Conservation (phyloP, 139 green algal species). For the Tetratostichococcus sp. region DNA sequence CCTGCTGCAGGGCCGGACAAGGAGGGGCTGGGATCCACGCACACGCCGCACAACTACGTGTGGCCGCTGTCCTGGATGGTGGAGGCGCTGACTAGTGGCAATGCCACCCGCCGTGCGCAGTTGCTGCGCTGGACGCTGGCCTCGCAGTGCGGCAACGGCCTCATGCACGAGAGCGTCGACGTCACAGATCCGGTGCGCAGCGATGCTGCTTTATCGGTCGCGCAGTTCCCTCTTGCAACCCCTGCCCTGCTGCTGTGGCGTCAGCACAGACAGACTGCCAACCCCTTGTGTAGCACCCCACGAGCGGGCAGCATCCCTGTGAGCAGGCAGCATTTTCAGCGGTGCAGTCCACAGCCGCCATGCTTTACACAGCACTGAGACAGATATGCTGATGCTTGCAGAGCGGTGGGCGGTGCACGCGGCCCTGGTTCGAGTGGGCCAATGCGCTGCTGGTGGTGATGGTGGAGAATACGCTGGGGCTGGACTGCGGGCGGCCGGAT, state of each 20-base stretch:
- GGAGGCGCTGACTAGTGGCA: constrained; percentile 4
- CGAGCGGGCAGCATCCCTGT: no score
- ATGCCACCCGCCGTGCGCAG: constrained; percentile 25
- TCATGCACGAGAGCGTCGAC: constrained; percentile 51
- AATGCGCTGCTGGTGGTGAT: constrained; percentile 44
- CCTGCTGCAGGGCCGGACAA: constrained; percentile 18
- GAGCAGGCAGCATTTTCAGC: no score
- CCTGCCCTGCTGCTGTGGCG: no score
- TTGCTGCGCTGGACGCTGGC: constrained; percentile 32
- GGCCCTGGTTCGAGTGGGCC: constrained; percentile 46
- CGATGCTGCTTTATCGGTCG: neutral
- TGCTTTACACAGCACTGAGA: no score
- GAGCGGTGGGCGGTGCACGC: constrained; percentile 20
- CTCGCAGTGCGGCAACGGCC: constrained; percentile 41
- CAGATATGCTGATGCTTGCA: no score
- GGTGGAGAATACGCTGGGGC: constrained; percentile 35
- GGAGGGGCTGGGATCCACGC: constrained; percentile 43
- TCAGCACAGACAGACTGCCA: no score
- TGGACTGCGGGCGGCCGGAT: constrained; percentile 30
- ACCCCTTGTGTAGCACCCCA: no score
- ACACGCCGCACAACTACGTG: constrained; percentile 37
- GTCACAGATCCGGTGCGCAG: constrained; percentile 7
- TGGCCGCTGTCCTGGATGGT: constrained; percentile 42
- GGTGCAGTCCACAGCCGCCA: no score
- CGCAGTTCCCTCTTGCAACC: no score